Evolutionary conservation across 2,329 filamentous ascomycete genomes (phyloP).

Genomic region (Nemania sp.): DNA sequence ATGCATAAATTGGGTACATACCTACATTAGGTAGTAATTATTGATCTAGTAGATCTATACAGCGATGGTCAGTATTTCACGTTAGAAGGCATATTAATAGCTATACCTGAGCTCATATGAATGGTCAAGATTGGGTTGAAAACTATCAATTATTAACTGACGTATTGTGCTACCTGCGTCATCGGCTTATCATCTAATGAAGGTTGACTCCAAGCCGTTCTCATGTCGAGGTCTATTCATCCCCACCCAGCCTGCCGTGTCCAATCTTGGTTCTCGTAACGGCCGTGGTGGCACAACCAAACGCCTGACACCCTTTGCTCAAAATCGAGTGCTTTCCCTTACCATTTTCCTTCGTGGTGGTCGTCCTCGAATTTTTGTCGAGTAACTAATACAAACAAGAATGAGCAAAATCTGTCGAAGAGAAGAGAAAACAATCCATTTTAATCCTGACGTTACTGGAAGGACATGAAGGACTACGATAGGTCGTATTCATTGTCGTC

Average conservation of each 20-base stretch:
- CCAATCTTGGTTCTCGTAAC: slow-evolving; percentile 32
- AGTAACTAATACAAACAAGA: slow-evolving; percentile 42
- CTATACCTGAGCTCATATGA: neutral
- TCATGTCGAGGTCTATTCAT: neutral
- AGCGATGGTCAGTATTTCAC: too few relatives aligned
- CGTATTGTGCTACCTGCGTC: slow-evolving; percentile 17
- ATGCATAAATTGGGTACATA: too few relatives aligned
- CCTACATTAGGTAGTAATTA: too few relatives aligned
- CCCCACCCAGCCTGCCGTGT: slow-evolving; percentile 9
- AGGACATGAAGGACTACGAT: slow-evolving; percentile 28
- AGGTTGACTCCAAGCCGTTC: slow-evolving; percentile 14
- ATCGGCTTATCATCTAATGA: slow-evolving; percentile 1
- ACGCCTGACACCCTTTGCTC: slow-evolving; percentile 38
- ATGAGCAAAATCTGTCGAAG: slow-evolving; percentile 22
- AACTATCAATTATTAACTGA: slow-evolving; percentile 34
- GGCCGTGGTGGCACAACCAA: slow-evolving; percentile 19
- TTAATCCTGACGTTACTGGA: slow-evolving; percentile 19
- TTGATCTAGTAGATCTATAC: too few relatives aligned
- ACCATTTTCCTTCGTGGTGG: slow-evolving; percentile 14
- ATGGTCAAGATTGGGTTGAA: neutral
- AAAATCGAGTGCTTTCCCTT: slow-evolving; percentile 18
- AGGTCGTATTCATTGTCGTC: slow-evolving; percentile 20
- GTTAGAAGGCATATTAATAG: neutral
- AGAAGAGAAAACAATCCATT: slow-evolving; percentile 12
- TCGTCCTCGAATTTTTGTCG: slow-evolving; percentile 1